Conservation (phyloP, 495 filamentous ascomycete species). For the Aspergillus baeticus region DNA sequence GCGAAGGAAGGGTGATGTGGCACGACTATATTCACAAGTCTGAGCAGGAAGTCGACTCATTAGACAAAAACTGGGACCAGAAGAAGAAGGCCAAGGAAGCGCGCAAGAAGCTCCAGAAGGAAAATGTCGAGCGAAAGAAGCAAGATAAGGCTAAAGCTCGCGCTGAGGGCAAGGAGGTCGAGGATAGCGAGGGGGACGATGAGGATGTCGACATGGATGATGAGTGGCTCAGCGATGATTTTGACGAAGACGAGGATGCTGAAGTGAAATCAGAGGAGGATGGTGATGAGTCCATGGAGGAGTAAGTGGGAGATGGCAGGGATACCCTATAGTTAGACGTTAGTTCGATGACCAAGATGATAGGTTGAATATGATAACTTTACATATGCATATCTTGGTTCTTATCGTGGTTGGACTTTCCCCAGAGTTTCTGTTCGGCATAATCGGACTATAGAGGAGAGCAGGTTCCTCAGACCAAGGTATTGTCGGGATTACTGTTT, state of each 20-base stretch:
- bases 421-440: too few relatives aligned
- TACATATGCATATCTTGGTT: too few relatives aligned
- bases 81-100: constrained; percentile 77
- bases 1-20: constrained; percentile 92
- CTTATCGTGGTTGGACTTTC: too few relatives aligned
- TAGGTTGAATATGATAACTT: background rate
- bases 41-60: constrained; percentile 66
- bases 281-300: constrained; percentile 42
- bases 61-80: constrained; percentile 79
- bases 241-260: constrained; percentile 53
- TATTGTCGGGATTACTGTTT: too few relatives aligned
- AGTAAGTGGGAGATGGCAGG: constrained; percentile 17
- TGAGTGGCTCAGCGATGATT: constrained; percentile 59
- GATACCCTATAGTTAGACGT: background rate
- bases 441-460: too few relatives aligned
- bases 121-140: constrained; percentile 84
- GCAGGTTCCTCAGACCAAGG: too few relatives aligned
- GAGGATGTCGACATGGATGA: constrained; percentile 56
- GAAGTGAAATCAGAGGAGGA: constrained; percentile 27
- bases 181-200: constrained; percentile 50
- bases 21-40: constrained; percentile 90
- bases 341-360: background rate
- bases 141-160: constrained; percentile 52
- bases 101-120: constrained; percentile 76
- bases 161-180: constrained; percentile 41